phyloP scores from a whole-genome alignment of 1,284 basidiomycete species.

The Athelia sp. region DNA sequence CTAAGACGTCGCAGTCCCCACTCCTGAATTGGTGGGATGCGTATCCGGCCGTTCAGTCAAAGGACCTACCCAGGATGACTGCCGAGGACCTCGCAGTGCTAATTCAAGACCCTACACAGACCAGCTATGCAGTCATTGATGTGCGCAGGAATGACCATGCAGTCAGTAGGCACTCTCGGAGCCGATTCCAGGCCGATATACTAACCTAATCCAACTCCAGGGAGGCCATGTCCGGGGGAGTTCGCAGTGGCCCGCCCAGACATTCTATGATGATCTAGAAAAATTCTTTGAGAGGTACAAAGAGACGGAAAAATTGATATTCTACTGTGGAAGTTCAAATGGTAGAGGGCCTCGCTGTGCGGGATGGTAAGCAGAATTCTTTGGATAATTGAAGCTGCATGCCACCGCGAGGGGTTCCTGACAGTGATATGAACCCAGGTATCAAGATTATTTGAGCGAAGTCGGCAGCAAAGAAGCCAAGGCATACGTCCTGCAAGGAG shows the following conservation, averaged over 20 bases:
- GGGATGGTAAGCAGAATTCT: constrained; percentile 16
- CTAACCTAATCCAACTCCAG: constrained; percentile 10
- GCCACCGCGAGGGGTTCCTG: neutral
- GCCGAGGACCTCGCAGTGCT: constrained; percentile 19
- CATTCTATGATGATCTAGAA: constrained; percentile 18
- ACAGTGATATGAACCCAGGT: constrained; percentile 16
- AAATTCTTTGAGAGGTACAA: constrained; percentile 14
- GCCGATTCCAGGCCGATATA: neutral
- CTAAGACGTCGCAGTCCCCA: constrained; percentile 8
- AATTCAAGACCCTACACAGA: constrained; percentile 11
- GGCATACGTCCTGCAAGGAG: constrained; percentile 20
- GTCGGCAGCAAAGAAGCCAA: constrained; percentile 14
- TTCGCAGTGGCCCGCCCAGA: constrained; percentile 19
- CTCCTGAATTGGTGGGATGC: constrained; percentile 44
- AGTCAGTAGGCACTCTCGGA: too few relatives aligned
- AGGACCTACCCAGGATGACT: constrained; percentile 6
- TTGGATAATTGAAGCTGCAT: neutral
- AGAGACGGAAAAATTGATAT: constrained; percentile 19
- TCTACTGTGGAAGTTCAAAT: constrained; percentile 23
- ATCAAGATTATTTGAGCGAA: constrained; percentile 25
- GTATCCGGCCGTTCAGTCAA: constrained; percentile 30
- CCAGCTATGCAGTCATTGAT: constrained; percentile 21
- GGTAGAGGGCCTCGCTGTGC: constrained; percentile 25
- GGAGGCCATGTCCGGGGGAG: constrained; percentile 26
- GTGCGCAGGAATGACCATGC: constrained; percentile 19